Percentiles rank a stretch among this genome's conserved stretches.
phyloP scores from a whole-genome alignment of 257 asterid species.

The Penstemon barbatus region DNA sequence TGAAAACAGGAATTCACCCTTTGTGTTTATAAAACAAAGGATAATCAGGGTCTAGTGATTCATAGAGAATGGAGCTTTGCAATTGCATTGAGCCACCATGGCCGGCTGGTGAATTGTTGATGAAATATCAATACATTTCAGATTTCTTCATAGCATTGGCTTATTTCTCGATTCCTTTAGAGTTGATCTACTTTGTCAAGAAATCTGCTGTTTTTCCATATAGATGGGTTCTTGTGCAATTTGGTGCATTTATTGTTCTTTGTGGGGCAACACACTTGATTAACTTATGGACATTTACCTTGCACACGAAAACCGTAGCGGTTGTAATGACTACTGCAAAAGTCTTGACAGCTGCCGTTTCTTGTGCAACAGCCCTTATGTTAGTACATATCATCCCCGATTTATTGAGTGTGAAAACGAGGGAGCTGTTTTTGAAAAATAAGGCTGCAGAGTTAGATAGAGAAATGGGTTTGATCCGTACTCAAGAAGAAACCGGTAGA shows the following conservation, averaged over 20 bases:
- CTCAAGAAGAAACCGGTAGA: conserved; percentile 97
- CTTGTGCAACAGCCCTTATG: conserved; percentile 96
- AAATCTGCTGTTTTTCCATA: conserved; percentile 97
- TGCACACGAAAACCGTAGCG: conserved; percentile 88
- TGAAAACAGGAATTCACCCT: background rate
- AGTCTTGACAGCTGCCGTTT: conserved; percentile 80
- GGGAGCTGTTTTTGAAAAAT: conserved; percentile 87
- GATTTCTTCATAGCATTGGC: conserved; percentile 99
- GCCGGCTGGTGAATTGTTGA: conserved; percentile 89
- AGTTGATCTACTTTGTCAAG: conserved; percentile 89
- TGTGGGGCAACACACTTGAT: conserved; percentile 98
- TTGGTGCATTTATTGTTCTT: conserved; percentile 96
- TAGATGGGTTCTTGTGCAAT: conserved; percentile 98
- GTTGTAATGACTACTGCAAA: conserved; percentile 85
- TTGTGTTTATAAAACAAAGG: conserved; percentile 26
- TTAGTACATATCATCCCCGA: conserved; percentile 97
- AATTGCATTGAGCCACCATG: conserved; percentile 89
- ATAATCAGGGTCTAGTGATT: conserved; percentile 18
- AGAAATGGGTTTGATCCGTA: conserved; percentile 95
- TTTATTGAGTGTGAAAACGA: conserved; percentile 86
- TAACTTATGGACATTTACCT: conserved; percentile 79
- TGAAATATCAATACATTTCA: conserved; percentile 92
- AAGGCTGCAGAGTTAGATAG: conserved; percentile 96
- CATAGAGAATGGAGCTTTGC: conserved; percentile 66
- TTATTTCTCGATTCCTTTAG: conserved; percentile 94